Evolutionary conservation across 176 grass and related monocot species (phyloP).

Genomic region (Microstegium vimineum): DNA sequence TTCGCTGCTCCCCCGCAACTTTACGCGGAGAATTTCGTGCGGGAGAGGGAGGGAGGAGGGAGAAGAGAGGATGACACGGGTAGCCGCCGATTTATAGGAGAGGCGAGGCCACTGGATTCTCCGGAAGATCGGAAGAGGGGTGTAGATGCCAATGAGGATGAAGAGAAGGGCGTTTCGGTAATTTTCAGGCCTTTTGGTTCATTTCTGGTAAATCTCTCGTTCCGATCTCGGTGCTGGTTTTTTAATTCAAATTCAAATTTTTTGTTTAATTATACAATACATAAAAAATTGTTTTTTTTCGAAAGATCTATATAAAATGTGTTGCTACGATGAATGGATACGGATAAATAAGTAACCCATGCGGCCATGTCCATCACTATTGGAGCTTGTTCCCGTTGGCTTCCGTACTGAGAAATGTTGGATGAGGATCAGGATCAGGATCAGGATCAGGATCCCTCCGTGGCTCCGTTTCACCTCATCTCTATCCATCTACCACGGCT

Average conservation of each 20-base stretch:
- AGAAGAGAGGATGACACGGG: neutral
- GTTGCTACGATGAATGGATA: neutral
- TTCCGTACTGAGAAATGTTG: too few relatives aligned
- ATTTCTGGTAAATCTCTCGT: neutral
- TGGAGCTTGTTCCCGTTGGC: neutral
- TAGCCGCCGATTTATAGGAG: slow-evolving; percentile 14
- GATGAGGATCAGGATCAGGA: neutral
- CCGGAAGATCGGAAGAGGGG: too few relatives aligned
- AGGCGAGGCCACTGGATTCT: neutral
- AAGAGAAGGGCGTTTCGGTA: neutral
- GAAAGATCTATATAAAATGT: too few relatives aligned
- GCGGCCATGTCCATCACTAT: neutral
- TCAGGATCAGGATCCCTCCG: neutral
- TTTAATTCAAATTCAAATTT: neutral
- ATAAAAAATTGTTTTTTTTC: too few relatives aligned
- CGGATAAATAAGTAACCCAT: neutral
- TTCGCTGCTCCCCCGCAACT: neutral
- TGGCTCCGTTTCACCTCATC: neutral
- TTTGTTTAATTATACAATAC: too few relatives aligned
- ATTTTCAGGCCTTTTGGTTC: neutral
- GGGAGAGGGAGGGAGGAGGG: neutral
- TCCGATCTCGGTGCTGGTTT: neutral
- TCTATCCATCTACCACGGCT: neutral
- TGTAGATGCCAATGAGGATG: neutral
- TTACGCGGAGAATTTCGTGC: neutral